Base-by-base conservation (phyloP, 169 alveolate species). In the Plasmodium fragile region DNA sequence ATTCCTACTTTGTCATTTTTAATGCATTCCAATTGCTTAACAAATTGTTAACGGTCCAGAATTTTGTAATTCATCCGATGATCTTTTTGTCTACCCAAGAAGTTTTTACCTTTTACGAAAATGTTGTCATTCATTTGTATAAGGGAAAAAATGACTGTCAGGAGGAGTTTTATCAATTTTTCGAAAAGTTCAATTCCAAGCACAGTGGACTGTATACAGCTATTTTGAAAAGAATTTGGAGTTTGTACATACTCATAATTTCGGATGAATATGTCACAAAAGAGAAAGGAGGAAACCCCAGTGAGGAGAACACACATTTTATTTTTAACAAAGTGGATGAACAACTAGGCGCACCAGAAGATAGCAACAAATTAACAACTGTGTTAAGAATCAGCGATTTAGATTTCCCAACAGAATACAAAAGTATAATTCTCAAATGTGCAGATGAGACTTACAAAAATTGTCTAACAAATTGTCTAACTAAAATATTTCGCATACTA, bases 1-100 rank as follows among this genome's bases (percentile, higher is more conserved):
- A 90, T 53, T 90, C 94, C 36, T 90, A 90, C 82, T 80, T 39
- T 80, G 70, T 90, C 52, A 69, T 90, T 90, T 80, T 90, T 5
- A 78, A 90, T 73, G 45, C 81, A 8, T 90, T 90, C 52, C 90
- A 90, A 43, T 79, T 72, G 25, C 18, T 90, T 43, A 75, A 90
- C 49, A 90, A 90, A 53, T 71, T 90, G 70, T 69, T 90, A 80
- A 90, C 94, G 1, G 69, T 90, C 72, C 55, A 90, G 4, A 90
- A 90, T 81, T 79, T 90, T 79, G 49, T 55, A 49, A 79, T 90
- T 41, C 94, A 90, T 80, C 83, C 94, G 30, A 28, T 80, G 65
- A 30, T 90, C 32, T 90, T 90, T 69, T 41, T 90, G 73, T 11
- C 92, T 4, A 25, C 82, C 28, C 70, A 70, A n/a, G 78, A 90